Conservation (phyloP, 495 filamentous ascomycete species). For the Aspergillus carlsbadensis region DNA sequence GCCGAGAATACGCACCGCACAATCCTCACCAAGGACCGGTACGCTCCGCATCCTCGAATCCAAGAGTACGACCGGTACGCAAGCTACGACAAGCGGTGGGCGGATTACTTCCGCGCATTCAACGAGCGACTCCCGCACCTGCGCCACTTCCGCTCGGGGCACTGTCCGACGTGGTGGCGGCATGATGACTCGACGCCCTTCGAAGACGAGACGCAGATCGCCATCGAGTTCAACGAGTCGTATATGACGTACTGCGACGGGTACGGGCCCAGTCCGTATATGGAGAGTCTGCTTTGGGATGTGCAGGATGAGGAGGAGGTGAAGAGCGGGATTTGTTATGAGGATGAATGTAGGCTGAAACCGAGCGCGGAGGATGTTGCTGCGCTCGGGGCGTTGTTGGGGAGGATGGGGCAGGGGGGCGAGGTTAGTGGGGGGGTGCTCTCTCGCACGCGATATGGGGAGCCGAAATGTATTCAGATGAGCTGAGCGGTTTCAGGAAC, state of each 20-base stretch:
- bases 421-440: too few relatives aligned
- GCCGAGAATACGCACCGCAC: not conserved
- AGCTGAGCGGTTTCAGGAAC: too few relatives aligned
- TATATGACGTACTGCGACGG: conserved; percentile 19
- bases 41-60: not conserved
- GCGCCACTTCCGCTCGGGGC: conserved; percentile 21
- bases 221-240: conserved; percentile 9
- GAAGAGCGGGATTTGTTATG: not conserved
- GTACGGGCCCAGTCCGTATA: conserved; percentile 12
- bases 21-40: not conserved
- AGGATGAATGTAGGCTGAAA: not conserved
- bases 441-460: too few relatives aligned
- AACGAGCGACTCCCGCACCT: conserved; percentile 11
- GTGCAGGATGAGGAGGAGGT: not conserved
- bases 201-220: conserved; percentile 13
- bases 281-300: conserved; percentile 2
- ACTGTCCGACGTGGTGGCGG: not conserved
- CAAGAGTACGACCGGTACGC: not conserved
- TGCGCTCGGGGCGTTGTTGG: conserved; percentile 1
- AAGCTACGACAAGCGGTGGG: conserved; percentile 21
- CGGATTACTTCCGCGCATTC: conserved; percentile 22
- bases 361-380: not conserved
- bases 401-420: not conserved
- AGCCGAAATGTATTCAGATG: too few relatives aligned
- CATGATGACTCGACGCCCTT: conserved; percentile 13